Base-by-base conservation (phyloP, 179 eudicot genomes). In the Spinacia oleracea region DNA sequence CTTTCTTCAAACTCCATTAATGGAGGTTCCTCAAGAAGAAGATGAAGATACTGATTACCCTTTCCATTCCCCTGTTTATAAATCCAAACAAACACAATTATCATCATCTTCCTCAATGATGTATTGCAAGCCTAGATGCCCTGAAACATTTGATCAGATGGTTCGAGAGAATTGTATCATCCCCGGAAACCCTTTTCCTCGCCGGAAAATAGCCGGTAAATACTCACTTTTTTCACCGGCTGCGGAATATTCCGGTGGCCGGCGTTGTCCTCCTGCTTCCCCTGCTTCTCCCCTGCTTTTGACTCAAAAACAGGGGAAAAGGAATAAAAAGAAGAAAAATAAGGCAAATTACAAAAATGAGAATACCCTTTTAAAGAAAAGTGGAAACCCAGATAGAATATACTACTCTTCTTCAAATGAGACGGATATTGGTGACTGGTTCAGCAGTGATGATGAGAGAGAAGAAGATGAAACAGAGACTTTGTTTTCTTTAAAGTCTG, bases 91-190 rank as follows among this genome's bases (percentile, higher is more conserved):
- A 68, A 40, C 74, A 1, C 62, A 76, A 0, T 63, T 77, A 59
- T 46, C 79, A 42, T 67, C 78, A 56, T 23, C 81, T 59, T 73
- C 68, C 43, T 58, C 78, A 55, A 32, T 69, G 68, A 18, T 79
- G 77, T 59, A 68, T 31, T 84, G 86, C 31, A 84, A 84, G 60
- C 86, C 86, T 16, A 84, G 86, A 55, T 84, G 86, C 46, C 84
- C 86, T 62, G 80, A 81, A 60, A 74, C 84, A 0, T 78, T 84
- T 71, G 86, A 84, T 76, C 84, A 77, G 42, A 84, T 84, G 86
- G 67, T 84, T 32, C 20, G 81, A 14, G 65, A 81, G 21, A 84
- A 78, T 40, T 84, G 86, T 53, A 77, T 84, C 15, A 70, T 84
- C 21, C 1, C 68, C 27, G 81, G 74, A 63, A 79, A 56, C 23